These are phyloP conservation scores for Peronospora tabacina DNA, from an alignment of 352 stramenopile genomes.

Conservation along the genomic window DNA sequence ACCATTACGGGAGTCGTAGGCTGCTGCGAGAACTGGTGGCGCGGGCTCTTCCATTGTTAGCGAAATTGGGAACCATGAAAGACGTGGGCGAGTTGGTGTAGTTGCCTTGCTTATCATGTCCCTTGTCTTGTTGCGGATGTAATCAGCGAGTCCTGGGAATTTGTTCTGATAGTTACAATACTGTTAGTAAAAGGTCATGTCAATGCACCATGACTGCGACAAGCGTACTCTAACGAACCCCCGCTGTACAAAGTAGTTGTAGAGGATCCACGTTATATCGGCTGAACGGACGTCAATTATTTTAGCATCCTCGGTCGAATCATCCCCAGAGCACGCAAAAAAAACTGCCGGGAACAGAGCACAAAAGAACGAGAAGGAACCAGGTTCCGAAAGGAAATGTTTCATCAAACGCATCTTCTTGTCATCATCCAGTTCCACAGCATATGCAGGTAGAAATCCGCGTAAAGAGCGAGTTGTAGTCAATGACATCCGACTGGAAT, in stretches of 20 bases:
- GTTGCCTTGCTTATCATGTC: constrained; percentile 48
- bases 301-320: not conserved
- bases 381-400: constrained; percentile 58
- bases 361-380: constrained; percentile 75
- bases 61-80: constrained; percentile 11
- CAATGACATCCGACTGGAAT: constrained; percentile 22
- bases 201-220: not conserved
- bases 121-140: constrained; percentile 70
- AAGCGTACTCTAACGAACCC: constrained; percentile 54
- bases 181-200: constrained; percentile 8
- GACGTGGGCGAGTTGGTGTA: not conserved
- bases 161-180: constrained; percentile 42
- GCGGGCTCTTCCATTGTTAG: not conserved
- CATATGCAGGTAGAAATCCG: constrained; percentile 50
- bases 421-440: constrained; percentile 34
- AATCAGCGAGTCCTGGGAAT: constrained; percentile 59
- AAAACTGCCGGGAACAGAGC: constrained; percentile 48
- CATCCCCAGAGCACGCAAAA: constrained; percentile 39
- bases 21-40: constrained; percentile 27
- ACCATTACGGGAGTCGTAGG: constrained; percentile 41
- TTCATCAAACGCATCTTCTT: constrained; percentile 54
- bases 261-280: constrained; percentile 38
- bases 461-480: constrained; percentile 43
- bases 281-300: constrained; percentile 3
- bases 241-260: constrained; percentile 75